These are phyloP conservation scores for Asclepias syriaca DNA, from an alignment of 257 asterid genomes.

Conservation along the genomic window DNA sequence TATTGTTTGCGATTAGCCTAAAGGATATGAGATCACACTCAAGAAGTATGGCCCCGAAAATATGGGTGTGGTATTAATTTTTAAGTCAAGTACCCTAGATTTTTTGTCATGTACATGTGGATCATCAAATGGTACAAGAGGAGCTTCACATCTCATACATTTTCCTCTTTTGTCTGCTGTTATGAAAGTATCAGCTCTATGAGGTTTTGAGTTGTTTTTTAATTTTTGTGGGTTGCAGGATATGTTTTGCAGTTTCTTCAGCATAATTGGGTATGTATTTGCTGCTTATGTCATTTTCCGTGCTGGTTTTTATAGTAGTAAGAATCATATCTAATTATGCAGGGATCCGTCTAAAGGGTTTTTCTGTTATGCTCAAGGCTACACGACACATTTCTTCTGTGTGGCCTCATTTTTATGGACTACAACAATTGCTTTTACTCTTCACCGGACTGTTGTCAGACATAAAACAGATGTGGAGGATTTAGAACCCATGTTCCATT, in stretches of 20 bases:
- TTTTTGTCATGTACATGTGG: not conserved
- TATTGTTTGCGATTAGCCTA: not conserved
- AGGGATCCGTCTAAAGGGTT: slow-evolving; percentile 97
- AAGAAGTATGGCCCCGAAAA: not conserved
- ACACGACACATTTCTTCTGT: slow-evolving; percentile 94
- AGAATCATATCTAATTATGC: slow-evolving; percentile 25
- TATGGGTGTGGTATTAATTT: not conserved
- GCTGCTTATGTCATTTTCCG: slow-evolving; percentile 12
- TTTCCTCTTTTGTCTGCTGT: not conserved
- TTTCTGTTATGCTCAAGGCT: slow-evolving; percentile 96
- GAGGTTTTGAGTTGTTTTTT: slow-evolving; percentile 7
- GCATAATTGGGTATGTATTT: slow-evolving; percentile 77
- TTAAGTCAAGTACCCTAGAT: not conserved
- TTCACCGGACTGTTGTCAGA: slow-evolving; percentile 96
- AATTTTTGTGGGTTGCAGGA: slow-evolving; percentile 54
- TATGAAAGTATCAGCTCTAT: not conserved
- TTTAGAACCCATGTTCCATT: slow-evolving; percentile 95
- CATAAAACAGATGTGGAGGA: slow-evolving; percentile 98
- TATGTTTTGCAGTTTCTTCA: slow-evolving; percentile 95
- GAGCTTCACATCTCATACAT: not conserved
- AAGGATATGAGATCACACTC: not conserved
- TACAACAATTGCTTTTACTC: slow-evolving; percentile 90
- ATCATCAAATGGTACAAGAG: not conserved
- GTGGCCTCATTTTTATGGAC: slow-evolving; percentile 98
- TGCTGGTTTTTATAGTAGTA: slow-evolving; percentile 1